Base-by-base conservation (phyloP, 768 basidiomycete species). In the Collybiopsis confluens region DNA sequence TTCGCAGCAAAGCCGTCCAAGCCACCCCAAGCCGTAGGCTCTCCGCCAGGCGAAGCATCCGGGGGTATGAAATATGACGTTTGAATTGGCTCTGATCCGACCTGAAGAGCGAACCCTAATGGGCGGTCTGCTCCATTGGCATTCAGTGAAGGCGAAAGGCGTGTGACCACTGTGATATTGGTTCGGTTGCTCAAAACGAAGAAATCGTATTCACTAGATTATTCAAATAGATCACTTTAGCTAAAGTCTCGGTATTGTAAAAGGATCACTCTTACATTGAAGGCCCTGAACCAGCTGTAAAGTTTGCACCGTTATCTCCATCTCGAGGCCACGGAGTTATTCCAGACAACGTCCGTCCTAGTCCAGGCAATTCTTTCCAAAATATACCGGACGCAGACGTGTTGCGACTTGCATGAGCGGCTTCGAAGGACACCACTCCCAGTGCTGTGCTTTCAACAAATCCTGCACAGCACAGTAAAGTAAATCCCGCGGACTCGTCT, bases 181-280 rank as follows among this genome's bases (percentile, higher is more conserved):
- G 61, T 54, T 18, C 74, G 61, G 23, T 75, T 76, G 67, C 81
- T 76, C 73, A 85, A 84, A 54, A 69, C 79, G 67, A 70, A 80
- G 64, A 87, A 84, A 64, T 84, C 82, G 64, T 88, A 88, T 64
- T 83, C 79, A 48, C 81, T 82, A 57, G n/a, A n/a, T n/a, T n/a
- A n/a, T n/a, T n/a, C n/a, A n/a, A n/a, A n/a, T n/a, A 4, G 28
- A 24, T 41, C 8, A 38, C 27, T 30, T 44, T 41, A 51, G 36
- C 45, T 2, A 37, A 45, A 28, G 3, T 20, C 23, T 26, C 5
- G 10, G 43, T 33, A 55, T 35, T 28, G 16, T 7, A 18, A 13
- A 11, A 23, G 13, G 15, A 51, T 27, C 21, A 26, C 4, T 63
- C 79, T 57, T 56, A 83, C 81, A 87, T 60, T 21, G 75, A 73